Base-by-base conservation (phyloP, 306 rosid genomes). In the Lathyrus sativus region DNA sequence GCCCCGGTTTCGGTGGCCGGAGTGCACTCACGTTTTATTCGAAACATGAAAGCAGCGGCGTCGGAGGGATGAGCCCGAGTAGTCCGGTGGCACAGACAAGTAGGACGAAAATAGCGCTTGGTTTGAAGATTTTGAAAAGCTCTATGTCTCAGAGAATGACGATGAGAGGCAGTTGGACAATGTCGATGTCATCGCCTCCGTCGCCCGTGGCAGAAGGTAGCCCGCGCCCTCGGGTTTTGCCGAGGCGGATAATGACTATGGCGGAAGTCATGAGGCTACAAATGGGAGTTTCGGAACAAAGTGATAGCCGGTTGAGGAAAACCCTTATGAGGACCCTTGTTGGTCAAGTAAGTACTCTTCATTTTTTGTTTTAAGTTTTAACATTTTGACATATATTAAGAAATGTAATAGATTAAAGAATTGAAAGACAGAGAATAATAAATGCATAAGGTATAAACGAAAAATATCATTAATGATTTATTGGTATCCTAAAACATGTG, bases 321-420 rank as follows among this genome's bases (percentile, higher is more conserved):
- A 90, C 98, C 5, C 98, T 93, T 45, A 90, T 93, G 90, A 86
- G 98, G 76, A 88, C 96, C n/a, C 96, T 93, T 50, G 97, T 93
- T 28, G 98, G 98, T 76, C 98, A 93, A 82, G 98, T 90, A 88
- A 56, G 86, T 50, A 1, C 39, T 7, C 39, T 35, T 8, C 9
- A 0, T 35, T 35, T 35, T 35, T 5, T 6, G 6, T 0, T n/a
- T n/a, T n/a, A n/a, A n/a, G n/a, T 45, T n/a, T 39, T 9, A 0
- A 41, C 13, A 41, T 41, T 41, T 9, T 41, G 1, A 41, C 45
- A 24, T 24, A 24, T 24, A 24, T 35, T 35, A 7, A 35, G 9
- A 35, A 35, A 35, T 35, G 9, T 35, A 7, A 35, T 35, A 33
- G 1, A 4, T 33, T 33, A 26, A 26, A 26, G 0, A 3, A 26